Base-by-base conservation (phyloP, 1,284 basidiomycete genomes). In the Cutaneotrichosporon sp. region DNA sequence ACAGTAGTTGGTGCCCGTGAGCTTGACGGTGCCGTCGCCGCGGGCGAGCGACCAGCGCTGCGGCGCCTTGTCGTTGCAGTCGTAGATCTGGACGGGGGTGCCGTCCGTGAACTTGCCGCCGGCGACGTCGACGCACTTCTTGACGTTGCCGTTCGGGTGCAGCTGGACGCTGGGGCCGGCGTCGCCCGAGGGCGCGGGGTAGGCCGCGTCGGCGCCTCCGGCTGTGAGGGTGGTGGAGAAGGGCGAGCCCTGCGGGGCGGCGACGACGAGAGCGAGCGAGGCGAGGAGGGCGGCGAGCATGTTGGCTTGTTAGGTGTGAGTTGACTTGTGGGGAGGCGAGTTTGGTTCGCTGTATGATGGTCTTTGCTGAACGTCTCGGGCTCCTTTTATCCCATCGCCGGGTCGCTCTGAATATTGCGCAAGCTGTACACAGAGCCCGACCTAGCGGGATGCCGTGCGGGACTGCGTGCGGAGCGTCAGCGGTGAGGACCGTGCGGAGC, bases 71-170 rank as follows among this genome's bases (percentile, higher is more conserved):
- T 63, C 62, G 59, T 72, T 70, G 65, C 75, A 77, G 65, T 67
- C 65, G 34, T 59, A 67, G 55, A 58, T 29, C 25, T 36, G 51
- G 2, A 62, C 60, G 9, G 62, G 61, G 18, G 63, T 64, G 34
- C 69, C 70, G 53, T 69, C 61, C 1, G 51, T 60, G 18, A 49
- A 33, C 29, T 25, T 20, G 27, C 7, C 29, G 29, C 36, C 45
- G 16, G 24, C 33, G 25, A 72, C 69, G 25, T 70, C 67, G 20
- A 75, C 54, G 46, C 73, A 75, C 58, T 75, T 73, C 24, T 53
- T 38, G 11, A 45, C 58, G 59, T 71, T 67, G 20, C 66, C 66
- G 46, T 68, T 66, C 7, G 74, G 73, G 62, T 74, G 69, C 54
- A 76, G 71, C 13, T 65, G 58, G 22, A 54, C 43, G 25, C 63